Base-by-base conservation (phyloP, 2,329 filamentous ascomycete genomes). In the Phialemoniopsis sp. region DNA sequence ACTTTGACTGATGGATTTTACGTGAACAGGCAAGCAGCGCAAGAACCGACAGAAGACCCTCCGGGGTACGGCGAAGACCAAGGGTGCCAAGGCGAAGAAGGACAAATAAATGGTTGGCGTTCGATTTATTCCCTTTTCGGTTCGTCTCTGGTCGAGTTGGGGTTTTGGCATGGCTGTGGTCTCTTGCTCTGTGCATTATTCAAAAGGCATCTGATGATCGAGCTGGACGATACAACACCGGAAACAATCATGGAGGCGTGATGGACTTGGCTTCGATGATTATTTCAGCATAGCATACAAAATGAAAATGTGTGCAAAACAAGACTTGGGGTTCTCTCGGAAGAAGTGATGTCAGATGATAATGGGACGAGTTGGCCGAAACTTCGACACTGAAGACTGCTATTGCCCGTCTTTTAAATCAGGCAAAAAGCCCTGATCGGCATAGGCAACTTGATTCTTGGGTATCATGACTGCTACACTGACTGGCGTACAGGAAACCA, bases 31-130 rank as follows among this genome's bases (percentile, higher is more conserved):
- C 85, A 98, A 98, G 82, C 93, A 97, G 80, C 87, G 93, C 80
- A 98, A 98, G 89, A 98, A 98, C 88, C 84, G 91, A 72, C 83
- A 87, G 76, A 97, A 98, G 89, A 93, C 91, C 68, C 86, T 96
- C 72, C 87, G 93, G 60, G 93, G 93, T 69, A 95, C 89, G 62
- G 91, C 89, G 64, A 98, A 98, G 89, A 83, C 84, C 80, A 96
- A 96, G 88, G 89, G 89, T 70, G 85, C 84, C 67, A 82, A 84
- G 78, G 81, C 86, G 73, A 93, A 94, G 83, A 95, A 96, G 86
- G 88, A 88, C 74, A 83, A 87, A 80, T 89, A 88, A 76, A 72
- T 68, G 67, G 56, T 55, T 64, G 59, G 56, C 53, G 38, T 52
- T 45, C 21, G 21, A 26, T 26, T n/a, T 10, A 26, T 10, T 26